Evolutionary conservation across 2,329 filamentous ascomycete genomes (phyloP), one percentile per base, ranked within the genome.

Genomic region (Dactylella cylindrospora): DNA sequence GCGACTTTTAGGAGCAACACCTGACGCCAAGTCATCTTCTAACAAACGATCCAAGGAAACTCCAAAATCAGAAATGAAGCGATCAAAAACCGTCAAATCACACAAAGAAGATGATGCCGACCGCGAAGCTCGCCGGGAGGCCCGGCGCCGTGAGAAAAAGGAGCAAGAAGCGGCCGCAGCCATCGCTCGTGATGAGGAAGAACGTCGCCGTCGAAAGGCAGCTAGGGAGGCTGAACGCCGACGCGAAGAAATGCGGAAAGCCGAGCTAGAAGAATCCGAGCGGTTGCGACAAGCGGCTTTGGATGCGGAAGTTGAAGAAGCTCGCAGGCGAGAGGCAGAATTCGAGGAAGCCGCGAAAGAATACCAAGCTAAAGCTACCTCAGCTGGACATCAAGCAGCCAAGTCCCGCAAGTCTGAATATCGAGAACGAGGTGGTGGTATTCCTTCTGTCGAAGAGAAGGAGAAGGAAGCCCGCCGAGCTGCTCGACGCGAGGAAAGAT

Each of bases 341-440:
- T 62, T 62, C 43, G 36, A 62, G 28, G 57, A 43, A 4, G 57
- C 57, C 45, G 49, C 43, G 3, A 47, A 50, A 15, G 57, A 54
- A 17, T 62, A 62, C 25, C 57, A 62, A 22, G 57, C 57, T n/a
- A 54, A 23, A 45, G 57, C 49, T 15, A 50, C 57, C 7, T 62
- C 57, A 5, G 57, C 57, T 8, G 50, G 57, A 19, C 53, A 43
- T 20, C 57, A 62, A 3, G 57, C 57, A 28, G 57, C 49, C 23
- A 62, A 62, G 20, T 62, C 57, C 23, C 57, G 57, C 36, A 62
- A 62, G 15, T 62, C 57, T 4, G 57, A 62, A 44, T 54, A 39
- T 17, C 49, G 57, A 3, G 57, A 62, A 17, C 49, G 57, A 12
- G 57, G 57, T 25, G 49, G 35, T 4, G 50, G 50, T 17, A 31